These are phyloP conservation scores for Vigna nakashimae DNA, from an alignment of 306 rosid genomes.

Conservation along the genomic window DNA sequence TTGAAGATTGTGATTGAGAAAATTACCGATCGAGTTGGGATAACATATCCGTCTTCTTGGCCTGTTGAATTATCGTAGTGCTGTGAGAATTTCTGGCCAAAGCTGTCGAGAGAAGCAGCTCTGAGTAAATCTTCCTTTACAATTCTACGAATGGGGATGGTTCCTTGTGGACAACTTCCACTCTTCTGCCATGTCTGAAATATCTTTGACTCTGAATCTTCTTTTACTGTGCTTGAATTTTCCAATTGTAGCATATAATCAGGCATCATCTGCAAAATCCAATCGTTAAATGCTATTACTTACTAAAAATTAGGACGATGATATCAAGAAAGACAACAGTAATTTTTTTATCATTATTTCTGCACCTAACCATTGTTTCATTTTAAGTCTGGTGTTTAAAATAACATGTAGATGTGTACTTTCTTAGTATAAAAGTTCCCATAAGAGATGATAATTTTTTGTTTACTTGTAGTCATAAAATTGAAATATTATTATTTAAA, in stretches of 20 bases:
- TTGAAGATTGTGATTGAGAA: not conserved
- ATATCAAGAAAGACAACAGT: too few relatives aligned
- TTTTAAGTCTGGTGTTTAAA: too few relatives aligned
- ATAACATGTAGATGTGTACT: too few relatives aligned
- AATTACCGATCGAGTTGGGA: conserved; percentile 52
- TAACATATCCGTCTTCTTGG: not conserved
- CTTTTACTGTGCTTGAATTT: conserved; percentile 1
- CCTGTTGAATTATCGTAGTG: not conserved
- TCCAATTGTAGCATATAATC: conserved; percentile 1
- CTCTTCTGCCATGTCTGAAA: conserved; percentile 68
- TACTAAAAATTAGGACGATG: too few relatives aligned
- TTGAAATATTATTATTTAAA: too few relatives aligned
- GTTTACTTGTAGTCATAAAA: not conserved
- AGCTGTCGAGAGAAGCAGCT: conserved; percentile 49
- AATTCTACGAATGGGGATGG: conserved; percentile 69
- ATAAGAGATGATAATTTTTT: not conserved
- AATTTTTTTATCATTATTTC: too few relatives aligned
- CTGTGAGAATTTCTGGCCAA: conserved; percentile 51
- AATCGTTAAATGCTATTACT: too few relatives aligned
- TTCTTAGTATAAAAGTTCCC: too few relatives aligned
- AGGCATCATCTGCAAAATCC: conserved; percentile 56
- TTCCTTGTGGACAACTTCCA: conserved; percentile 78
- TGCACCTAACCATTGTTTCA: too few relatives aligned
- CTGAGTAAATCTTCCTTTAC: conserved; percentile 51
- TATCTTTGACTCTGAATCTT: not conserved